Base-by-base conservation (phyloP, 176 grass and related monocot genomes). In the Areca catechu region DNA sequence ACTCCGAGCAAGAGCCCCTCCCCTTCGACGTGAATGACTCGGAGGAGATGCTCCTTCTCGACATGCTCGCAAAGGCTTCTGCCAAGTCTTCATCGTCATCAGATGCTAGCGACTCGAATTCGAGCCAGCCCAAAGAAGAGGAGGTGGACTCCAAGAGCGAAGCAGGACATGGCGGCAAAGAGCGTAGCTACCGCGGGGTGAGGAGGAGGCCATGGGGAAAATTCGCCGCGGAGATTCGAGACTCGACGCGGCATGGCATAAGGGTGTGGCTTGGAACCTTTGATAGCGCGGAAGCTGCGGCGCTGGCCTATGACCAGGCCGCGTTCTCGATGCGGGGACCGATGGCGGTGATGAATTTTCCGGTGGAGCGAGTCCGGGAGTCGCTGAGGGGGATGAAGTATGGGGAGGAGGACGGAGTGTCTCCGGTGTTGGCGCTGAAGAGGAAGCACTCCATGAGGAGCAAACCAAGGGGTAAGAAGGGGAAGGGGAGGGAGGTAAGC, bases 341-440 rank as follows among this genome's bases (percentile, higher is more conserved):
- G 30, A 64, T 71, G 22, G 89, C 89, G 55, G 49, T 95, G 51
- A 80, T 95, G 65, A 95, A 95, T 57, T 95, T 95, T 63, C 89
- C 89, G 7, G 25, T 21, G 5, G 77, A 78, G 50, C 59, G 47
- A 62, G 75, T 77, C 6, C 65, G 65, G 2, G 75, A 70, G 58
- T 77, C 75, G 49, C 66, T 77, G 5, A 56, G 16, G 0, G 58
- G 62, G 16, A 74, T 60, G 50, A 51, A 63, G 57, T 56, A 50
- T 20, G 9, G 68, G n/a, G 80, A 73, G 5, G 19, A 48, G 18
- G 34, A 62, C n/a, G 60, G 34, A 7, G 68, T 67, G 0, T 61
- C 73, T 15, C 57, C 83, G 20, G 77, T 75, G 21, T 24, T 74
- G 22, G 61, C 74, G 56, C n/a, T 75, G 66, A 68, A 63, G 59